Conservation (phyloP, 1,284 basidiomycete genomes). For the Fomitopsis betulina region DNA sequence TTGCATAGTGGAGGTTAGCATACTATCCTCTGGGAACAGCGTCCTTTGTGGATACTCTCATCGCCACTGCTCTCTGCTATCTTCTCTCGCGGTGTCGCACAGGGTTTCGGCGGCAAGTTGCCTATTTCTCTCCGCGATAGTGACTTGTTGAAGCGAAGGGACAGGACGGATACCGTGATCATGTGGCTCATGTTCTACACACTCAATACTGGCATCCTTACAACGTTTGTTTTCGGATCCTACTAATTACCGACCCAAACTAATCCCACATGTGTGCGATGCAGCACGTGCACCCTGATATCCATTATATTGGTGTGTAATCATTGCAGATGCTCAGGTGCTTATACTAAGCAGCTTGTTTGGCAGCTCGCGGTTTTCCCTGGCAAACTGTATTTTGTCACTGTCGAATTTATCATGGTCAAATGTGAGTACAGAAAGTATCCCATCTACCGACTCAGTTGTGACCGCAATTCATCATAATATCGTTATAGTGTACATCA, state of each 20-base stretch:
- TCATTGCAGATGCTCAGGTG: no score
- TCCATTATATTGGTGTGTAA: neutral
- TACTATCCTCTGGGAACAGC: constrained; percentile 14
- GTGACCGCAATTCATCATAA: no score
- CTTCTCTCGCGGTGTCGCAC: neutral
- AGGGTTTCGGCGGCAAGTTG: neutral
- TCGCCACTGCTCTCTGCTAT: constrained; percentile 15
- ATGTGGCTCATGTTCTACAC: neutral
- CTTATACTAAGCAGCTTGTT: no score
- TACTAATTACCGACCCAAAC: neutral
- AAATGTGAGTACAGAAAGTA: neutral
- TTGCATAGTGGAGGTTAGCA: constrained; percentile 12
- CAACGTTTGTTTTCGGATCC: neutral
- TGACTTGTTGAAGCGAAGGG: neutral
- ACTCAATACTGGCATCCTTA: neutral
- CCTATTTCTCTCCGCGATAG: neutral
- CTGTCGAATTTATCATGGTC: neutral
- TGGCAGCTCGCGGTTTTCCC: neutral
- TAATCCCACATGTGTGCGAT: neutral
- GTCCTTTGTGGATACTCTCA: constrained; percentile 15
- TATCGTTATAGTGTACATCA: no score
- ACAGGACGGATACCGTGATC: neutral
- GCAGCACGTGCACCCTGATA: neutral
- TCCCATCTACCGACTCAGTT: no score
- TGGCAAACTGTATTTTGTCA: no score